phyloP scores from a whole-genome alignment of 129 eudicot genomes.

The Dittrichia graveolens region DNA sequence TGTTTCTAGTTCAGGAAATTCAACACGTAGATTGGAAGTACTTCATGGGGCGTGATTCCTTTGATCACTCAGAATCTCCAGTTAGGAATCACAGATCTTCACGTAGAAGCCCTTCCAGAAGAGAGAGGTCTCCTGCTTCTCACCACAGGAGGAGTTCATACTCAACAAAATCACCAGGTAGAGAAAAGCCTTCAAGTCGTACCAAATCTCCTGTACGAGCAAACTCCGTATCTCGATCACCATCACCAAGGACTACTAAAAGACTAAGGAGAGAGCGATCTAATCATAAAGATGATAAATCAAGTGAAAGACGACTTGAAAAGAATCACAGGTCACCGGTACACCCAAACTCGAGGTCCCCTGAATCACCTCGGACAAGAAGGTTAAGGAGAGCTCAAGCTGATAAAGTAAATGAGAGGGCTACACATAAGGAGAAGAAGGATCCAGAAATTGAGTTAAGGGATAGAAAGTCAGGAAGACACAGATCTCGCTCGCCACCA shows the following conservation, averaged over 20 bases:
- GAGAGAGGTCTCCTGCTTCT: slow-evolving; percentile 71
- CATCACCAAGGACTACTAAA: slow-evolving; percentile 54
- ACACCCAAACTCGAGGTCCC: slow-evolving; percentile 56
- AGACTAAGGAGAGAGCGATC: slow-evolving; percentile 48
- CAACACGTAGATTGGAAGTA: slow-evolving; percentile 13
- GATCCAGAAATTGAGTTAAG: slow-evolving; percentile 49
- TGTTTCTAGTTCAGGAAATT: slow-evolving; percentile 27
- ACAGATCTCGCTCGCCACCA: slow-evolving; percentile 70
- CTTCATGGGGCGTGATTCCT: slow-evolving; percentile 44
- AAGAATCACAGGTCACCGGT: slow-evolving; percentile 37
- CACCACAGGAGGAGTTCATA: slow-evolving; percentile 62
- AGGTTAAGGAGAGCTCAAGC: slow-evolving; percentile 64
- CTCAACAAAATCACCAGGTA: slow-evolving; percentile 44
- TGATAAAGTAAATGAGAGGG: slow-evolving; percentile 57
- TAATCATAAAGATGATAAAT: slow-evolving; percentile 39
- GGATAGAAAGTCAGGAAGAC: slow-evolving; percentile 52
- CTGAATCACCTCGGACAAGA: slow-evolving; percentile 64
- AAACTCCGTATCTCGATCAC: slow-evolving; percentile 46
- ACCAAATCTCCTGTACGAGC: slow-evolving; percentile 62
- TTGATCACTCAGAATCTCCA: slow-evolving; percentile 60
- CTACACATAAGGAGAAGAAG: slow-evolving; percentile 52
- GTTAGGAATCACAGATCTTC: slow-evolving; percentile 58
- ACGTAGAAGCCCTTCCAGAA: slow-evolving; percentile 61
- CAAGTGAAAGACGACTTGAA: slow-evolving; percentile 37
- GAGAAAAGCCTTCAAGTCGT: slow-evolving; percentile 51